phyloP scores from a whole-genome alignment of 805 yeast genomes.

The Candida arabinofermentans region DNA sequence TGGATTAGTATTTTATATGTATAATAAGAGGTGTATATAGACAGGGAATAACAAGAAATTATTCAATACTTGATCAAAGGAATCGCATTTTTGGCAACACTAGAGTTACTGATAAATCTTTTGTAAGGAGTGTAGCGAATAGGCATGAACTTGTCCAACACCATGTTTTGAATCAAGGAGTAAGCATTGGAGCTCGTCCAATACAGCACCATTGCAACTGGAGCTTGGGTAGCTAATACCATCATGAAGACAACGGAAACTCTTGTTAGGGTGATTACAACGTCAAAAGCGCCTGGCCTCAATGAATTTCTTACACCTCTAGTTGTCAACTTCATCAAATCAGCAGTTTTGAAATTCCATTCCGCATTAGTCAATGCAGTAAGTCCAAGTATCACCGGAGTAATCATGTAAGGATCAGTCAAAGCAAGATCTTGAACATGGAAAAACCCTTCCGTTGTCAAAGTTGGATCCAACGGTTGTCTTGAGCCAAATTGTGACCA shows the following conservation, averaged over 20 bases:
- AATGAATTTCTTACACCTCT: slow-evolving; percentile 38
- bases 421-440: slow-evolving; percentile 60
- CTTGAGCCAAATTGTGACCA: slow-evolving; percentile 37
- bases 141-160: slow-evolving; percentile 66
- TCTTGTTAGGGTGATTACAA: slow-evolving; percentile 67
- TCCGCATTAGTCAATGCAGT: slow-evolving; percentile 75
- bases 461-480: slow-evolving; percentile 45
- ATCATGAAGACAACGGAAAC: slow-evolving; percentile 74
- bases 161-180: slow-evolving; percentile 70
- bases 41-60: neutral
- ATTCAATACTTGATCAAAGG: slow-evolving; percentile 14
- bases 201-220: slow-evolving; percentile 75
- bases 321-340: slow-evolving; percentile 40
- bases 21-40: too few species aligned
- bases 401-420: slow-evolving; percentile 55
- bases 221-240: slow-evolving; percentile 84
- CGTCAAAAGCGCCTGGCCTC: slow-evolving; percentile 57
- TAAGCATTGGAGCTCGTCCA: slow-evolving; percentile 85
- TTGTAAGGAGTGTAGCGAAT: slow-evolving; percentile 44
- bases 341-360: slow-evolving; percentile 69
- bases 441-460: slow-evolving; percentile 50
- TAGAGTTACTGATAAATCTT: slow-evolving; percentile 15
- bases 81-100: slow-evolving; percentile 9
- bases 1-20: too few species aligned
- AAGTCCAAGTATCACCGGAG: slow-evolving; percentile 72